Conservation (phyloP, 1,284 basidiomycete species). For the Schizophyllum amplum region DNA sequence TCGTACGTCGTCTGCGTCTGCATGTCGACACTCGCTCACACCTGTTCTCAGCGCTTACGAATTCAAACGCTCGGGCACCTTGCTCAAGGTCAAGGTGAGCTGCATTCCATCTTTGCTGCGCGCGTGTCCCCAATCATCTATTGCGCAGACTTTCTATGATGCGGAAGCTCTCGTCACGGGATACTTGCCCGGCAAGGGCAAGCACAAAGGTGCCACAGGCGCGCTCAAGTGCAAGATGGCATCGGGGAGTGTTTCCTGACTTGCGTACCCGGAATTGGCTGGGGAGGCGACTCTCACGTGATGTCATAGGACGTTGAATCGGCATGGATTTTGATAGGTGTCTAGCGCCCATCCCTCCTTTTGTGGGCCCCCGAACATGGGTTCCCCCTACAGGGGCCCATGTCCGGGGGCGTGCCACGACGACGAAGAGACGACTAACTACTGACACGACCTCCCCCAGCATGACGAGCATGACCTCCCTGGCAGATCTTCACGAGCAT, state of each 20-base stretch:
- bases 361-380: too few species aligned
- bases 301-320: too few species aligned
- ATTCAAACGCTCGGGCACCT: conserved; percentile 39
- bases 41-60: conserved; percentile 34
- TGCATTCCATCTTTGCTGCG: background rate
- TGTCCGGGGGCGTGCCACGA: too few species aligned
- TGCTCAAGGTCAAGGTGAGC: conserved; percentile 54
- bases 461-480: too few species aligned
- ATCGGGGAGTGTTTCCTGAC: conserved; percentile 26
- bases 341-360: too few species aligned
- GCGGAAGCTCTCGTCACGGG: conserved; percentile 58
- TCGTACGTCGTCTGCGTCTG: conserved; percentile 27
- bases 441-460: too few species aligned
- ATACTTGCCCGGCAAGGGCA: conserved; percentile 48
- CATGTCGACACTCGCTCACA: background rate
- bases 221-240: conserved; percentile 57
- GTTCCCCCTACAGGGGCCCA: too few species aligned
- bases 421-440: too few species aligned
- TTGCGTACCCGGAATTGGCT: too few species aligned
- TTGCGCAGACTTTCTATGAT: conserved; percentile 47
- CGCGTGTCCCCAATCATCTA: background rate
- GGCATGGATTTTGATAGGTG: too few species aligned
- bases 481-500: too few species aligned
- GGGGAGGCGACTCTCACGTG: too few species aligned
- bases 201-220: conserved; percentile 43